phyloP scores from a whole-genome alignment of 2,329 filamentous ascomycete species.

The Botrytis deweyae region DNA sequence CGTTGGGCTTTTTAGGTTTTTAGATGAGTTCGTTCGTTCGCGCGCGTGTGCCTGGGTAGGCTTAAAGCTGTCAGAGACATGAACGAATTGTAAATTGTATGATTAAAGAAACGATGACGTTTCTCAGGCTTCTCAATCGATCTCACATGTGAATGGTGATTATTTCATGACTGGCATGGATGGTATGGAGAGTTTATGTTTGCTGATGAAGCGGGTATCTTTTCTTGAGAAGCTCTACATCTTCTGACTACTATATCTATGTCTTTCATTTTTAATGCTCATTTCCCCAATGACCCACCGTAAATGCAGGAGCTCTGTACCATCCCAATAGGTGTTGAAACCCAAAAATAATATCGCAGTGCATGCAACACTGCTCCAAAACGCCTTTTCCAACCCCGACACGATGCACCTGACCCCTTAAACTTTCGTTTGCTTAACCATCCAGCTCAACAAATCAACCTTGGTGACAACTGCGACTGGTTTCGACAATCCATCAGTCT shows the following conservation, averaged over 20 bases:
- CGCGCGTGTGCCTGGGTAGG: background rate
- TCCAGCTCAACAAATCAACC: slow-evolving; percentile 90
- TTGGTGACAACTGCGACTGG: slow-evolving; percentile 92
- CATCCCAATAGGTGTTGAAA: slow-evolving; percentile 16
- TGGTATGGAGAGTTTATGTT: background rate
- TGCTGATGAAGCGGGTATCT: slow-evolving; percentile 2
- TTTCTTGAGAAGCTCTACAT: background rate
- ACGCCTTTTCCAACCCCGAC: background rate
- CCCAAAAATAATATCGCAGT: background rate
- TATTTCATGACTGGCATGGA: background rate
- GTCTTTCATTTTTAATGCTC: background rate
- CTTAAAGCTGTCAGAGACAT: background rate
- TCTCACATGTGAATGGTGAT: background rate
- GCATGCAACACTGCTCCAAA: background rate
- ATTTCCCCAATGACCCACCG: background rate
- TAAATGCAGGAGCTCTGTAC: background rate
- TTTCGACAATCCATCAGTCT: slow-evolving; percentile 57
- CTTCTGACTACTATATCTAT: background rate
- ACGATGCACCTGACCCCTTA: slow-evolving; percentile 3
- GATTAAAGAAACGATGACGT: background rate
- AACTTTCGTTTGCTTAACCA: slow-evolving; percentile 65
- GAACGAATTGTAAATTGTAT: slow-evolving; percentile 4
- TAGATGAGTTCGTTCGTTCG: background rate
- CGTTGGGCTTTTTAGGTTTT: background rate
- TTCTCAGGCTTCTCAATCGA: background rate